These are phyloP conservation scores for Jackrogersella multiformis DNA, from an alignment of 495 filamentous ascomycete genomes.

Conservation along the genomic window DNA sequence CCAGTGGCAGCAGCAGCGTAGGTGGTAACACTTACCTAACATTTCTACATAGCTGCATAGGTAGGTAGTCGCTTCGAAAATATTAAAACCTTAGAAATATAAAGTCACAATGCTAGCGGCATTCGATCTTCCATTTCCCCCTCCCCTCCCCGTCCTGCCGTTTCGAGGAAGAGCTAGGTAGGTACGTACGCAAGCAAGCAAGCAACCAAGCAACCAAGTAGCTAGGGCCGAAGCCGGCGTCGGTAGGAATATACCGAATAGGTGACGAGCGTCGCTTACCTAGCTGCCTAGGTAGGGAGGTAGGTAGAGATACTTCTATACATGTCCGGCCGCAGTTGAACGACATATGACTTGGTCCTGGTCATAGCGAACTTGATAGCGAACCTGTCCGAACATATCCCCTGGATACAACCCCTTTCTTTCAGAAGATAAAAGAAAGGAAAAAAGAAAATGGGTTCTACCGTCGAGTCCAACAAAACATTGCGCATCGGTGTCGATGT, in stretches of 20 bases:
- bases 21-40: background rate
- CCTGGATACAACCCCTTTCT: background rate
- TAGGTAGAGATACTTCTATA: background rate
- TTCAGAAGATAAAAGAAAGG: no score
- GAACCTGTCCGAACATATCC: no score
- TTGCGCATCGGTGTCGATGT: conserved; percentile 59
- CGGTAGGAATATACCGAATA: background rate
- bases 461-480: conserved; percentile 22
- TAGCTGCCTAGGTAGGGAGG: background rate
- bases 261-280: background rate
- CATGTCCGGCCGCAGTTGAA: conserved; percentile 6
- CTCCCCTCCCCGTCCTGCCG: background rate
- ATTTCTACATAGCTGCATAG: background rate
- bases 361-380: no score
- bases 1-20: no score
- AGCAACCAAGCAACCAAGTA: no score
- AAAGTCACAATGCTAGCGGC: conserved; percentile 2
- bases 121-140: background rate
- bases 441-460: conserved; percentile 36
- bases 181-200: no score
- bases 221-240: conserved; percentile 29
- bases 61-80: no score
- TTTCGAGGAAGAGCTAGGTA: conserved; percentile 1
- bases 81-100: background rate
- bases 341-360: background rate